Conservation (phyloP, 345 rosid species). For the Psidium guajava region DNA sequence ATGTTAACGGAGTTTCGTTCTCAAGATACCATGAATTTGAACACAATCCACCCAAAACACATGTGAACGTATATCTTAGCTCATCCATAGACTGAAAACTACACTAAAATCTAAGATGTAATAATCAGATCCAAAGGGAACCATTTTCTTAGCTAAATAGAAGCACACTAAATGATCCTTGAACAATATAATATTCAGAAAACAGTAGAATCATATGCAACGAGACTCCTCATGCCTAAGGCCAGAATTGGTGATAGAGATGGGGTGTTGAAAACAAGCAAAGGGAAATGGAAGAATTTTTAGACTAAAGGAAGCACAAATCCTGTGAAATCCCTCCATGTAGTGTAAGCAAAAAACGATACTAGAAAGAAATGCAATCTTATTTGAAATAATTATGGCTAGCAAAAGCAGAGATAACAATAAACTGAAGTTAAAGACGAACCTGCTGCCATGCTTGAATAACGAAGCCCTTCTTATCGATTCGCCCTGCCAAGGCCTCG, state of each 20-base stretch:
- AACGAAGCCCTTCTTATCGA: constrained; percentile 56
- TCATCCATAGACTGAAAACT: background rate
- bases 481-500: constrained; percentile 50
- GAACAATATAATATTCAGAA: background rate
- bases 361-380: background rate
- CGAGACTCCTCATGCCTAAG: background rate
- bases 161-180: background rate
- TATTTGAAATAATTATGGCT: background rate
- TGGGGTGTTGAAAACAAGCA: background rate
- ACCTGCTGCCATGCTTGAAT: constrained; percentile 94
- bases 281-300: background rate
- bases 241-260: background rate
- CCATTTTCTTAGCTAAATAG: background rate
- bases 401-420: background rate
- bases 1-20: background rate
- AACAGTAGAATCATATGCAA: background rate
- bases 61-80: background rate
- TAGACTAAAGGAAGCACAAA: background rate
- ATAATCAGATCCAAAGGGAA: background rate
- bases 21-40: background rate
- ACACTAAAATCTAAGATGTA: background rate
- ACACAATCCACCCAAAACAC: background rate
- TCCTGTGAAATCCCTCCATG: background rate
- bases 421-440: background rate
- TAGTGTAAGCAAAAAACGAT: background rate